A percentile compares a stretch with the other conserved stretches of the same genome.
Conservation (phyloP, 2,329 filamentous ascomycete species). For the Colletotrichum sp. region DNA sequence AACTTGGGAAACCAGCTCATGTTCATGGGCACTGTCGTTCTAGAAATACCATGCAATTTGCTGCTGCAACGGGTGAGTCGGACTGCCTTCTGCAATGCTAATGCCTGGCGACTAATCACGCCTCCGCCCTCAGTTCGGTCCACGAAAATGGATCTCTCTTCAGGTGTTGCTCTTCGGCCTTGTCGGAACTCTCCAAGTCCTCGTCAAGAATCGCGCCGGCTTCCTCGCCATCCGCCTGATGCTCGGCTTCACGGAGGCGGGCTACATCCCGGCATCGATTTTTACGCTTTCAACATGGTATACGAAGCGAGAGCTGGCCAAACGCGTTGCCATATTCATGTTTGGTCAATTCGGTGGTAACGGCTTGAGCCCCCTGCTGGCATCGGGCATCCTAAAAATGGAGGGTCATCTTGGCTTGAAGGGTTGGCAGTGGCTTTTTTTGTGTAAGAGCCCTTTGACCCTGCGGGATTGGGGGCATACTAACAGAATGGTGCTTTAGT, state of each 20-base stretch:
- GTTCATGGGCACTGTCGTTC: slow-evolving; percentile 53
- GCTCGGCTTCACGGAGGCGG: slow-evolving; percentile 53
- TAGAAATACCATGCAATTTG: slow-evolving; percentile 60
- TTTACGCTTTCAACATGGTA: slow-evolving; percentile 60
- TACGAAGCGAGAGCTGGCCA: slow-evolving; percentile 47
- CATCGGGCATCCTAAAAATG: slow-evolving; percentile 51
- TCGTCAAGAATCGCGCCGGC: slow-evolving; percentile 45
- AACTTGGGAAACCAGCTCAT: slow-evolving; percentile 60
- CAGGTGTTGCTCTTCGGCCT: slow-evolving; percentile 55
- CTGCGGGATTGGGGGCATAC: neutral
- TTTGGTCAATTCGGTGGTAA: slow-evolving; percentile 59
- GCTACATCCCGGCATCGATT: slow-evolving; percentile 56
- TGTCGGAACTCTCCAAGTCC: slow-evolving; percentile 49
- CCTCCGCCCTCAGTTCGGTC: slow-evolving; percentile 40
- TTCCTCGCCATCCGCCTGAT: slow-evolving; percentile 49
- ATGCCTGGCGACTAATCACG: neutral
- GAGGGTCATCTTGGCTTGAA: slow-evolving; percentile 42
- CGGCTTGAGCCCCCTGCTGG: slow-evolving; percentile 52
- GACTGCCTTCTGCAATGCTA: neutral
- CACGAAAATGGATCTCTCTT: slow-evolving; percentile 52
- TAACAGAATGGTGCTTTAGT: slow-evolving; percentile 30
- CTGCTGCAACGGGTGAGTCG: slow-evolving; percentile 35
- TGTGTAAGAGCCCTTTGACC: slow-evolving; percentile 36
- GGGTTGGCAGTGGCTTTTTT: slow-evolving; percentile 58
- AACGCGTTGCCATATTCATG: slow-evolving; percentile 55